Evolutionary conservation across 495 filamentous ascomycete species (phyloP).

Genomic region (Annulohypoxylon stygium): DNA sequence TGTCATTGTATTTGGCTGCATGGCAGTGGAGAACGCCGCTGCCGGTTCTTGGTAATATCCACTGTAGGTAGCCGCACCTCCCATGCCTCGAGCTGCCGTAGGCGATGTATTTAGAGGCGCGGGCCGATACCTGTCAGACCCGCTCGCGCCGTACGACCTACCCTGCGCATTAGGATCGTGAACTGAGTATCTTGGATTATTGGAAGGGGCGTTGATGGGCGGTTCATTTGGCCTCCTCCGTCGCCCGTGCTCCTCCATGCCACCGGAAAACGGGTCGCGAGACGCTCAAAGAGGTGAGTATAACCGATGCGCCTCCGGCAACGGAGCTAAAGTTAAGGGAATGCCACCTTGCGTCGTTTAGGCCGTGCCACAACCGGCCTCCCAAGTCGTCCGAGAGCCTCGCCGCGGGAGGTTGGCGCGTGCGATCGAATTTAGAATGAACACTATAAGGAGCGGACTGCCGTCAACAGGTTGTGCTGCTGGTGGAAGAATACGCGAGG

Average conservation of each 20-base stretch:
- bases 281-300: constrained; percentile 59
- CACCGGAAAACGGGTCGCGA: constrained; percentile 59
- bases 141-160: constrained; percentile 56
- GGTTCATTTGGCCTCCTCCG: constrained; percentile 79
- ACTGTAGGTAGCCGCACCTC: constrained; percentile 64
- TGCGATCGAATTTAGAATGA: constrained; percentile 19
- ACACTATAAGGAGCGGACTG: constrained; percentile 23
- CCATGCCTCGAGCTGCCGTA: constrained; percentile 56
- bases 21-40: constrained; percentile 62
- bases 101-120: constrained; percentile 61
- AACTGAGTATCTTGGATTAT: constrained; percentile 59
- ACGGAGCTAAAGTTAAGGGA: constrained; percentile 69
- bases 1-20: constrained; percentile 63
- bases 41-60: constrained; percentile 68
- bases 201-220: constrained; percentile 60
- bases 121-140: constrained; percentile 64
- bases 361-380: constrained; percentile 49
- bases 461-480: constrained; percentile 14
- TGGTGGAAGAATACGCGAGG: constrained; percentile 30
- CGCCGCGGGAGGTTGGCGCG: constrained; percentile 33
- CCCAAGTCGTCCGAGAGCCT: constrained; percentile 36
- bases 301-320: constrained; percentile 69
- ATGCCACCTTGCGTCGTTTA: constrained; percentile 68
- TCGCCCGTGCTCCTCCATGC: constrained; percentile 79
- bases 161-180: constrained; percentile 59